These are phyloP conservation scores for Yarrowia divulgata DNA, from an alignment of 805 yeast species.

Conservation along the genomic window DNA sequence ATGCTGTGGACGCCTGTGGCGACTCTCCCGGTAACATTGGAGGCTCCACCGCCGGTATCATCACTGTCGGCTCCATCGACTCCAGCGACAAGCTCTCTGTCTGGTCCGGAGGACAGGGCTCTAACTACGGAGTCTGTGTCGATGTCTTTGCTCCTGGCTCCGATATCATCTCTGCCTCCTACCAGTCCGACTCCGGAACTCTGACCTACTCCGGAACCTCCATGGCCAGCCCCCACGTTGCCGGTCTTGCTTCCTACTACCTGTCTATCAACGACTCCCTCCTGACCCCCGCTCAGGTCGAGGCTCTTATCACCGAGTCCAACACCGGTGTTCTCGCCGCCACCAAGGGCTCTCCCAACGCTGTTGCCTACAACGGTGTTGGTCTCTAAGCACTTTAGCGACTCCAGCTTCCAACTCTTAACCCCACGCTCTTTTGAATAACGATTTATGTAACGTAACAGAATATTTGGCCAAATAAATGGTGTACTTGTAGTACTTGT, in stretches of 20 bases:
- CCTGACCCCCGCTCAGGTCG: conserved; percentile 18
- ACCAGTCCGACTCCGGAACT: conserved; percentile 46
- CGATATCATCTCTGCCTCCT: conserved; percentile 68
- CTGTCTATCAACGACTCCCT: conserved; percentile 22
- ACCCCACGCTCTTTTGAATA: conserved; percentile 12
- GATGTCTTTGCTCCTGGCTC: conserved; percentile 98
- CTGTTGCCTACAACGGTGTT: conserved; percentile 34
- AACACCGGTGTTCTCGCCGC: conserved; percentile 1
- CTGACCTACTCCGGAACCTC: conserved; percentile 78
- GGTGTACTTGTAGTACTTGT: no score
- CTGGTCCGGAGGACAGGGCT: conserved; percentile 19
- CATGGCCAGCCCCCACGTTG: conserved; percentile 97
- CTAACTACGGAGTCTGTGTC: conserved; percentile 77
- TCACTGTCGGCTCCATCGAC: conserved; percentile 30
- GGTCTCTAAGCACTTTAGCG: background rate
- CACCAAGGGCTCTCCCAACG: conserved; percentile 10
- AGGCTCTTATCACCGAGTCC: conserved; percentile 26
- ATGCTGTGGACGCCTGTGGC: conserved; percentile 22
- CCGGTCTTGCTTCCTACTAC: conserved; percentile 87
- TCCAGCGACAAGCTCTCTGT: background rate
- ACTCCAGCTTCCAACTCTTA: background rate
- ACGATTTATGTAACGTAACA: conserved; percentile 4
- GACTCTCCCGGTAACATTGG: conserved; percentile 29
- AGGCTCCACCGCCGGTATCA: conserved; percentile 9
- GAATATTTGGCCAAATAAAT: background rate